Percentiles rank a stretch among this genome's conserved stretches.
These are phyloP conservation scores for Mucor circinelloides DNA, from an alignment of 371 early-diverging fungal genomes.

Conservation along the genomic window DNA sequence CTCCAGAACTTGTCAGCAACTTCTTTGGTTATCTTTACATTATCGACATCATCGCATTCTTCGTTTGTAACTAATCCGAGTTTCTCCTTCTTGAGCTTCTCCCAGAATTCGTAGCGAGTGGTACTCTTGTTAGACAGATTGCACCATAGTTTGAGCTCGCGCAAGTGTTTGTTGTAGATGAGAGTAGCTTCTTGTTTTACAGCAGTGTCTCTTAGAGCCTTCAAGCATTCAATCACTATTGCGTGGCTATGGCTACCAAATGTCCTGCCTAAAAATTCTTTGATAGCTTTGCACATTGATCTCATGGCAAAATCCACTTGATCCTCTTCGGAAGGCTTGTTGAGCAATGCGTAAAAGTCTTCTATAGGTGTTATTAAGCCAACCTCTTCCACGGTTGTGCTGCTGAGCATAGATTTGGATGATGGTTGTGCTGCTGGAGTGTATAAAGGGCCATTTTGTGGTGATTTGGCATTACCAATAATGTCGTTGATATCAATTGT, in stretches of 20 bases:
- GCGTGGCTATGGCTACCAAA: conserved; percentile 59
- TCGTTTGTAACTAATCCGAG: conserved; percentile 43
- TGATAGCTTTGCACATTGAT: conserved; percentile 59
- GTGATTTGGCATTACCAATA: background rate
- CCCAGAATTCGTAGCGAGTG: conserved; percentile 42
- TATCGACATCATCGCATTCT: conserved; percentile 38
- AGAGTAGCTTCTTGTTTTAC: conserved; percentile 40
- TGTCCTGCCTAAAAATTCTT: conserved; percentile 49
- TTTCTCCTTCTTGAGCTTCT: conserved; percentile 23
- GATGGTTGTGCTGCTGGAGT: background rate
- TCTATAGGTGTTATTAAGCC: conserved; percentile 57
- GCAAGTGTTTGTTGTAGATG: conserved; percentile 45
- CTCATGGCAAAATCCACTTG: conserved; percentile 54
- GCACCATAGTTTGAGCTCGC: conserved; percentile 30
- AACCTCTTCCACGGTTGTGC: conserved; percentile 28
- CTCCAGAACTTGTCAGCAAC: conserved; percentile 21
- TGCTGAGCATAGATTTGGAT: background rate
- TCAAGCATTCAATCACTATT: conserved; percentile 56
- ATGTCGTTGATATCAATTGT: background rate
- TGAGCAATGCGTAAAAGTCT: conserved; percentile 64
- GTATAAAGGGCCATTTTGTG: background rate
- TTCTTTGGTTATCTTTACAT: conserved; percentile 14
- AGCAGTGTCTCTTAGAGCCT: conserved; percentile 47
- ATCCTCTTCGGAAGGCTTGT: conserved; percentile 46
- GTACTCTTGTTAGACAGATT: conserved; percentile 20